Percentiles rank a stretch among this genome's conserved stretches.
Conservation (phyloP, 2,329 filamentous ascomycete genomes). For the Arthrobotrys megalospora region DNA sequence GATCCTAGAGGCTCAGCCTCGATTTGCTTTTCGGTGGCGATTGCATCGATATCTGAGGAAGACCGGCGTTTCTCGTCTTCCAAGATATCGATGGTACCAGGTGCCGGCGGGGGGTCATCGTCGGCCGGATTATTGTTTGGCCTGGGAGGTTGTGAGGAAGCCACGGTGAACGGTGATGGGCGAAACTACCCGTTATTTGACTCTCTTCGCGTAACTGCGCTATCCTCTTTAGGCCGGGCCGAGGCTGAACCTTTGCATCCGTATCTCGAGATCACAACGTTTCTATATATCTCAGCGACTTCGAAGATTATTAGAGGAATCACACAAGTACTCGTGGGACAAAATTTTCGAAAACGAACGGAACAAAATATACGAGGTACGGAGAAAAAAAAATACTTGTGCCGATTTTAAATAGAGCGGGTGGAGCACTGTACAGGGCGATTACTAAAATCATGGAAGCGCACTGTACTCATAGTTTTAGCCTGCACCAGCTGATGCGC, state of each 20-base stretch:
- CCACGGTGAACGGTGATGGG: conserved; percentile 39
- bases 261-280: not conserved
- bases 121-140: conserved; percentile 21
- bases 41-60: conserved; percentile 42
- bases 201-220: not conserved
- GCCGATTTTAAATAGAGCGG: not conserved
- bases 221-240: conserved; percentile 4
- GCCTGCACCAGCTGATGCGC: conserved; percentile 35
- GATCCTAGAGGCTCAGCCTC: conserved; percentile 37
- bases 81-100: not conserved
- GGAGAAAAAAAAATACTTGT: not conserved
- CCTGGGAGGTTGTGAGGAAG: conserved; percentile 37
- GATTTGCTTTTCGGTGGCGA: conserved; percentile 40
- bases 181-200: not conserved
- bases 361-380: not conserved
- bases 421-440: not conserved
- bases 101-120: not conserved
- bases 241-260: conserved; percentile 20
- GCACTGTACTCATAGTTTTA: not conserved
- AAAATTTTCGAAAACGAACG: not conserved
- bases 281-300: not conserved
- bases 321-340: not conserved
- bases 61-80: conserved; percentile 9
- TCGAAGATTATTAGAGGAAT: not conserved
- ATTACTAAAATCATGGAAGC: conserved; percentile 18